phyloP scores from a whole-genome alignment of 495 filamentous ascomycete species.

The Halenospora varia region DNA sequence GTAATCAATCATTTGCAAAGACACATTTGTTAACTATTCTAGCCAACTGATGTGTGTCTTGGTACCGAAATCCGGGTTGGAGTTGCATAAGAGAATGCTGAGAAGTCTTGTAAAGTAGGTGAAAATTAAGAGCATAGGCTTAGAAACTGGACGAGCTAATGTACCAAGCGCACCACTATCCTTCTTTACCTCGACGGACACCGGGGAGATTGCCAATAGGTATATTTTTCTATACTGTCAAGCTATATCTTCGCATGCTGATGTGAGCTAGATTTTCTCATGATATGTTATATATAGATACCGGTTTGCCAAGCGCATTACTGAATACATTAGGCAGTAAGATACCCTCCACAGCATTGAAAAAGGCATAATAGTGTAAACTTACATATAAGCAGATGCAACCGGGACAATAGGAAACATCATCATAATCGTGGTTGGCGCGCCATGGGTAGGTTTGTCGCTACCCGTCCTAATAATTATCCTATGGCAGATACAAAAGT shows the following conservation, averaged over 20 bases:
- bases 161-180: constrained; percentile 15
- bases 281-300: constrained; percentile 7
- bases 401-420: too few relatives aligned
- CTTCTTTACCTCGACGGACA: constrained; percentile 24
- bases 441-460: not conserved
- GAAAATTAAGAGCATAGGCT: not conserved
- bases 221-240: not conserved
- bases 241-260: not conserved
- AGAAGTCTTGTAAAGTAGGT: not conserved
- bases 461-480: not conserved
- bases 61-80: not conserved
- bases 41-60: too few relatives aligned
- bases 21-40: too few relatives aligned
- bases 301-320: too few relatives aligned
- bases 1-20: too few relatives aligned
- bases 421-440: not conserved
- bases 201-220: constrained; percentile 23
- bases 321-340: too few relatives aligned
- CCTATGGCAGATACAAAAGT: constrained; percentile 43
- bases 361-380: too few relatives aligned
- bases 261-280: not conserved
- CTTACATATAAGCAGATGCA: too few relatives aligned
- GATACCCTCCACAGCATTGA: too few relatives aligned
- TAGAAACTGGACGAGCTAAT: not conserved
- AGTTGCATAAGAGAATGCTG: not conserved